phyloP scores from a whole-genome alignment of 1,284 basidiomycete species.

The Leccinum griseonigrum region DNA sequence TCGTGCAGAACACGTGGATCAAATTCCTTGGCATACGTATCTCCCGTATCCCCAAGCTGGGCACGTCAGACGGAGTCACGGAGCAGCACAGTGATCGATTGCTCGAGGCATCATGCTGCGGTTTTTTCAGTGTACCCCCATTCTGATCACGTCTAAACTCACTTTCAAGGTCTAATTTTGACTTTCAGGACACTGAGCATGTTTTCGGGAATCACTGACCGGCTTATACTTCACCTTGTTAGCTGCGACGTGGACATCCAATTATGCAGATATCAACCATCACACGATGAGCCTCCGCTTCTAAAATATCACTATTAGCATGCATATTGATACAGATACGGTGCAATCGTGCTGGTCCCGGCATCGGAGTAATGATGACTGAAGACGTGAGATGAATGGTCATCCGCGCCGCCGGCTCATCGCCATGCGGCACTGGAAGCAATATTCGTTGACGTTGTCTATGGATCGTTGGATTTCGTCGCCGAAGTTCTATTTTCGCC shows the following conservation, averaged over 20 bases:
- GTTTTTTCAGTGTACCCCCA: background rate
- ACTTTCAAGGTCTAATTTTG: background rate
- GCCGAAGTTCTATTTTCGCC: conserved; percentile 46
- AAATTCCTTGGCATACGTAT: background rate
- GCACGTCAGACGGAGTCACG: background rate
- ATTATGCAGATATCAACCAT: background rate
- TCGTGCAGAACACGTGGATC: background rate
- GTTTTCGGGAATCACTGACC: background rate
- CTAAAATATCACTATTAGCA: conserved; percentile 20
- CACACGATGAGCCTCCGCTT: conserved; percentile 4
- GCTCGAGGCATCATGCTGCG: background rate
- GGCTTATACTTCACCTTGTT: background rate
- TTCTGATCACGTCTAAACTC: background rate
- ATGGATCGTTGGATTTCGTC: conserved; percentile 53
- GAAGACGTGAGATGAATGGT: conserved; percentile 1
- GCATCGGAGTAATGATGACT: conserved; percentile 2
- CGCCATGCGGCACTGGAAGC: conserved; percentile 51
- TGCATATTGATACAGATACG: conserved; percentile 30
- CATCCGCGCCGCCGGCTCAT: conserved; percentile 33
- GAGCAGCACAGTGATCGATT: background rate
- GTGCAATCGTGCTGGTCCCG: conserved; percentile 23
- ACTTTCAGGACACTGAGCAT: background rate
- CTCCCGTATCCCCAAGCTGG: background rate
- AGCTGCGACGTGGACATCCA: background rate
- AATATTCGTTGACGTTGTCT: conserved; percentile 56